These are phyloP conservation scores for Tephrocybe rancida DNA, from an alignment of 768 basidiomycete genomes.

Conservation along the genomic window DNA sequence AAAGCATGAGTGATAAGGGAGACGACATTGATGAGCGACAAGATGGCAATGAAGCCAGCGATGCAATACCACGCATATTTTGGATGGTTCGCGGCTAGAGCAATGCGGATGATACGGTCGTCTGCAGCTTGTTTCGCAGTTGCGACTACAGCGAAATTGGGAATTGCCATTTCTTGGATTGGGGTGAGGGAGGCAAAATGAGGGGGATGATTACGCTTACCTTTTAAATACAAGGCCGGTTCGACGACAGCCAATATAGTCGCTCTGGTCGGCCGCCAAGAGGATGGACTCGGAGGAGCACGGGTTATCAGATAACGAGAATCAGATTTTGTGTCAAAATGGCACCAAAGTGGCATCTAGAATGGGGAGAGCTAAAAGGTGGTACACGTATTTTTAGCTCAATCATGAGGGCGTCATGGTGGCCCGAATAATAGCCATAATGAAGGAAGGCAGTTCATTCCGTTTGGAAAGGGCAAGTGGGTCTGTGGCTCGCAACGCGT, in stretches of 20 bases:
- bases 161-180: not conserved
- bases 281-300: not conserved
- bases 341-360: too few species aligned
- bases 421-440: too few species aligned
- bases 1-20: not conserved
- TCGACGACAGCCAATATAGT: too few species aligned
- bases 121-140: not conserved
- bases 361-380: too few species aligned
- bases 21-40: slow-evolving; percentile 11
- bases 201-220: not conserved
- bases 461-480: too few species aligned
- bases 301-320: not conserved
- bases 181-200: not conserved
- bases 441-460: too few species aligned
- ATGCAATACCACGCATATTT: slow-evolving; percentile 20
- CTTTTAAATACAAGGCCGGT: not conserved
- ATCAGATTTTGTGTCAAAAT: too few species aligned
- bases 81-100: slow-evolving; percentile 12
- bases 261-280: too few species aligned
- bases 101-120: slow-evolving; percentile 9
- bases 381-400: too few species aligned
- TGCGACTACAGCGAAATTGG: not conserved
- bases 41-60: slow-evolving; percentile 14
- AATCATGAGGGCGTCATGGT: too few species aligned
- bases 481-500: too few species aligned